phyloP scores from a whole-genome alignment of 441 rosid genomes.

The Gossypium davidsonii region DNA sequence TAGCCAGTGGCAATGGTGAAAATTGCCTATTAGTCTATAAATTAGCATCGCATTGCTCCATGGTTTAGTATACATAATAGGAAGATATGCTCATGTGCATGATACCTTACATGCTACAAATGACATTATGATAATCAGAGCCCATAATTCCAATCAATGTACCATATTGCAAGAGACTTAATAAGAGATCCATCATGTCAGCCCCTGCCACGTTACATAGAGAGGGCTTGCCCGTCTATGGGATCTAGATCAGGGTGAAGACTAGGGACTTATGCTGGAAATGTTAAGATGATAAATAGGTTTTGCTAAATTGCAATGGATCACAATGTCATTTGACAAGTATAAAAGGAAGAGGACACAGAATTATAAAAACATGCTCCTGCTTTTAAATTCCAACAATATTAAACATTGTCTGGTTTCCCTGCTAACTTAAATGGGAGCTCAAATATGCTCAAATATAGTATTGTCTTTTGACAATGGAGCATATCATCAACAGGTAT shows the following conservation, averaged over 20 bases:
- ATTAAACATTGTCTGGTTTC: background rate
- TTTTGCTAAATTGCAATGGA: background rate
- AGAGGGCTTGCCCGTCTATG: background rate
- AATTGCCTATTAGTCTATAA: too few species aligned
- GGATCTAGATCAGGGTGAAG: too few species aligned
- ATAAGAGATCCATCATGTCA: background rate
- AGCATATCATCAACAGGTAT: background rate
- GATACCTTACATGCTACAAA: too few species aligned
- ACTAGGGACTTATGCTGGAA: background rate
- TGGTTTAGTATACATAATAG: too few species aligned
- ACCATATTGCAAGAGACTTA: conserved; percentile 4
- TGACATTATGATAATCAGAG: conserved; percentile 13
- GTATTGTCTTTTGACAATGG: background rate
- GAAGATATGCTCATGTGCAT: too few species aligned
- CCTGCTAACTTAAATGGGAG: background rate
- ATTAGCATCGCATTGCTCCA: too few species aligned
- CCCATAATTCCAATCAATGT: conserved; percentile 18
- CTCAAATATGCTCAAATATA: background rate
- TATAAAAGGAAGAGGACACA: too few species aligned
- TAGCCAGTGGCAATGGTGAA: too few species aligned
- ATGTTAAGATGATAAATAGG: background rate
- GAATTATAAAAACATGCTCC: background rate
- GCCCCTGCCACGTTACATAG: background rate
- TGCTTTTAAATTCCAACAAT: background rate
- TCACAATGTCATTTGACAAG: background rate